phyloP scores from a whole-genome alignment of 805 yeast species.

The Nakazawaea pomicola region DNA sequence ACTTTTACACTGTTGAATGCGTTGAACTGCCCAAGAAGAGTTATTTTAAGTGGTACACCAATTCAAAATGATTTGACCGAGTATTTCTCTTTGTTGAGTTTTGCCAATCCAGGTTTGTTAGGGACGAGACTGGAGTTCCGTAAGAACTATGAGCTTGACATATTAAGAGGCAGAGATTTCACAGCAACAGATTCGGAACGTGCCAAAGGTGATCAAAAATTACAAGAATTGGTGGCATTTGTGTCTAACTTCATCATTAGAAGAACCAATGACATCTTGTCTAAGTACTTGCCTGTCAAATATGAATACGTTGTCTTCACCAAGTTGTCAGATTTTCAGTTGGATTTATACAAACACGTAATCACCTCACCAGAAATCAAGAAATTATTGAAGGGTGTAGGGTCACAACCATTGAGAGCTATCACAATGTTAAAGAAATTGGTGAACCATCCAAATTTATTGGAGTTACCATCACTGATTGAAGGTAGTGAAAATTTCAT shows the following conservation, averaged over 20 bases:
- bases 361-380: conserved; percentile 75
- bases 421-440: conserved; percentile 85
- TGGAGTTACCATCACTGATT: conserved; percentile 73
- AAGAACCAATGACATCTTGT: conserved; percentile 89
- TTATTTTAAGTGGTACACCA: conserved; percentile 93
- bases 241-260: conserved; percentile 91
- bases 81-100: conserved; percentile 82
- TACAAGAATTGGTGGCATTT: conserved; percentile 62
- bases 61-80: conserved; percentile 94
- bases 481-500: conserved; percentile 59
- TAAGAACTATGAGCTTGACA: conserved; percentile 75
- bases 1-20: conserved; percentile 85
- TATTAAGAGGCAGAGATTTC: conserved; percentile 84
- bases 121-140: conserved; percentile 84
- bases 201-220: conserved; percentile 59
- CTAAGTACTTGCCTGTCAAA: conserved; percentile 92
- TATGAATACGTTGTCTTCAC: conserved; percentile 97
- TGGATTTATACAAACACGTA: conserved; percentile 62
- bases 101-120: conserved; percentile 90
- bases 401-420: conserved; percentile 83
- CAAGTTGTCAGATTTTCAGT: conserved; percentile 74
- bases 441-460: conserved; percentile 89
- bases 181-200: conserved; percentile 80
- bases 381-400: conserved; percentile 57
- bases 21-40: conserved; percentile 82